Evolutionary conservation across 1,284 basidiomycete genomes (phyloP).

Genomic region (Peniophora sp.): DNA sequence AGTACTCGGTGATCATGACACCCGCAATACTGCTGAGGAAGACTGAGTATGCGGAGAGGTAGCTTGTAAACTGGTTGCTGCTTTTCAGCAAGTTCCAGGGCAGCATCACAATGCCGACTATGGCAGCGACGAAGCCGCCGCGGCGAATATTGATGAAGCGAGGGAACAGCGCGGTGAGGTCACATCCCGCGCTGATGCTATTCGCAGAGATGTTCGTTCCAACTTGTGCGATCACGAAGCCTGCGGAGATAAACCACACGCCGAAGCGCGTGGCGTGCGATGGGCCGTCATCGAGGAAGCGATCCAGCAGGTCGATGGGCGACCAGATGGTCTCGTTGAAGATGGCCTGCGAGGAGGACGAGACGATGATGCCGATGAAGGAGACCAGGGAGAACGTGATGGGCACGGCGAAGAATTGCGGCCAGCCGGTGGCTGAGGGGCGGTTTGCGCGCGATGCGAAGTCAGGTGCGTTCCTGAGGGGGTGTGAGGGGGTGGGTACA

Average conservation of each 20-base stretch:
- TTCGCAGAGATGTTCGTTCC: slow-evolving; percentile 77
- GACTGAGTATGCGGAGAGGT: slow-evolving; percentile 79
- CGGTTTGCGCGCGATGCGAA: slow-evolving; percentile 69
- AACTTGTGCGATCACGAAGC: slow-evolving; percentile 67
- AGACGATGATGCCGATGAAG: slow-evolving; percentile 81
- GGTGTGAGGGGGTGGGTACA: slow-evolving; percentile 9
- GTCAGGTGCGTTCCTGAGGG: slow-evolving; percentile 64
- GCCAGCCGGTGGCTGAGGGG: slow-evolving; percentile 61
- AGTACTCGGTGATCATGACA: slow-evolving; percentile 84
- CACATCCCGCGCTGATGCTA: slow-evolving; percentile 79
- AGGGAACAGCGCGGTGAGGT: slow-evolving; percentile 74
- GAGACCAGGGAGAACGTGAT: slow-evolving; percentile 71
- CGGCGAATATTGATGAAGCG: slow-evolving; percentile 83
- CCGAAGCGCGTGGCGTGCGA: slow-evolving; percentile 61
- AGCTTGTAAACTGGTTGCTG: slow-evolving; percentile 74
- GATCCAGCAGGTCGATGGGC: slow-evolving; percentile 65
- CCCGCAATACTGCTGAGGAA: slow-evolving; percentile 78
- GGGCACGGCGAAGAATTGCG: slow-evolving; percentile 71
- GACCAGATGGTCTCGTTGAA: slow-evolving; percentile 79
- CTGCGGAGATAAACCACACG: slow-evolving; percentile 69
- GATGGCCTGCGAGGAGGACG: slow-evolving; percentile 69
- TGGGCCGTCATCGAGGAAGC: slow-evolving; percentile 60
- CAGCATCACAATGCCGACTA: slow-evolving; percentile 67
- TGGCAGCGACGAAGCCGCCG: slow-evolving; percentile 73
- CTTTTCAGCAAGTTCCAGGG: slow-evolving; percentile 79